phyloP scores from a whole-genome alignment of 2,329 filamentous ascomycete species.

The Tolypocladium ophioglossoides region DNA sequence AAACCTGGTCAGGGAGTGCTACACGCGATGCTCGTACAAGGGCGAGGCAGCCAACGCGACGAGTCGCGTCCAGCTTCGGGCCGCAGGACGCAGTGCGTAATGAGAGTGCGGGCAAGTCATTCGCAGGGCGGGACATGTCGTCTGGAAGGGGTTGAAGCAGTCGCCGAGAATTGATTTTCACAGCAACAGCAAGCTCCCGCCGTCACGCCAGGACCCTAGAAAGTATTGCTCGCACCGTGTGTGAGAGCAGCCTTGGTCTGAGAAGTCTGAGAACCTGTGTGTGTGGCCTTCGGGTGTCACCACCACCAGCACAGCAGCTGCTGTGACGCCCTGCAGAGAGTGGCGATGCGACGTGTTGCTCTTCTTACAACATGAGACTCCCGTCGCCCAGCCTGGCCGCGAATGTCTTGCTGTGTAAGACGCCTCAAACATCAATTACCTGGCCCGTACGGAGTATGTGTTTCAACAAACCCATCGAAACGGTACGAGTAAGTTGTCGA shows the following conservation, averaged over 20 bases:
- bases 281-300: not conserved
- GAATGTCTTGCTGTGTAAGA: not conserved
- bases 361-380: not conserved
- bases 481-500: not conserved
- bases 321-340: not conserved
- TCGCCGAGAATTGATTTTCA: not conserved
- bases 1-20: not conserved
- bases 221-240: not conserved
- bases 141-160: not conserved
- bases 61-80: not conserved
- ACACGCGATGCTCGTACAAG: not conserved
- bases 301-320: not conserved
- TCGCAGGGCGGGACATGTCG: not conserved
- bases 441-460: not conserved
- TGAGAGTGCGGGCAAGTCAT: not conserved
- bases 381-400: not conserved
- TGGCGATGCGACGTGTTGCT: not conserved
- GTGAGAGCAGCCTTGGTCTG: not conserved
- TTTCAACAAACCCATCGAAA: not conserved
- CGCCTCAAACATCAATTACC: not conserved
- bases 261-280: not conserved
- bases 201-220: not conserved
- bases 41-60: not conserved
- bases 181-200: not conserved
- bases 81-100: not conserved